Base-by-base conservation (phyloP, 2,329 filamentous ascomycete genomes). In the Passalora sequoiae region DNA sequence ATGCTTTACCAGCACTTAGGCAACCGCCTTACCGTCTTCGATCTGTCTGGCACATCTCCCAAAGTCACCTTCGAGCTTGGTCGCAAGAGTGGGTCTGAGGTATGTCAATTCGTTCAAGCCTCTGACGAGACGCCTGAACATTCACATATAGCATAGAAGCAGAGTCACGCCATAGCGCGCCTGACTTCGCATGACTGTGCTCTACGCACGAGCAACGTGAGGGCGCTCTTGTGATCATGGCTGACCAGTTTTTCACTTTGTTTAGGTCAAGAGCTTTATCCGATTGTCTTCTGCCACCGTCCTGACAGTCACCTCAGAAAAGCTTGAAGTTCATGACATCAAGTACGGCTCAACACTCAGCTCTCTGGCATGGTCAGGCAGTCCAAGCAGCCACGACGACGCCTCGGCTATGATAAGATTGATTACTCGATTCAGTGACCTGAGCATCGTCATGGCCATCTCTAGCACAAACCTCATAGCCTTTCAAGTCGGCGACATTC, bases 261-360 rank as follows among this genome's bases (percentile, higher is more conserved):
- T n/a, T n/a, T n/a, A n/a, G n/a, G n/a, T n/a, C n/a, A n/a, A n/a
- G n/a, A n/a, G n/a, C n/a, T n/a, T n/a, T n/a, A n/a, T n/a, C n/a
- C n/a, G 81, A 5, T 67, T 89, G 0, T 85, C 83, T 6, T 77
- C 76, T 44, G 79, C 83, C 6, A 78, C 83, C 4, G 63, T 86
- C 1, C 70, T 89, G 32, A 74, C 78, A 1, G 71, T 77, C n/a
- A 80, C 80, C 0, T 56, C 71, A 0, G 66, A 71, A 7, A 70
- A 73, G 0, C 74, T 84, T 29, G 73, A 69, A 30, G 70, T 86
- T 10, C 84, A 83, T 60, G 87, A 88, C 62, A 78, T 83, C 24
- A 77, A 81, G 46, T 89, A 81, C 60, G 76, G 68, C 40, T 74
- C 75, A 4, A 50, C 71, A 3, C 66, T 76, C 49, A 69, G 68